These are phyloP conservation scores for Pythium insidiosum DNA, from an alignment of 352 stramenopile species.

Conservation along the genomic window DNA sequence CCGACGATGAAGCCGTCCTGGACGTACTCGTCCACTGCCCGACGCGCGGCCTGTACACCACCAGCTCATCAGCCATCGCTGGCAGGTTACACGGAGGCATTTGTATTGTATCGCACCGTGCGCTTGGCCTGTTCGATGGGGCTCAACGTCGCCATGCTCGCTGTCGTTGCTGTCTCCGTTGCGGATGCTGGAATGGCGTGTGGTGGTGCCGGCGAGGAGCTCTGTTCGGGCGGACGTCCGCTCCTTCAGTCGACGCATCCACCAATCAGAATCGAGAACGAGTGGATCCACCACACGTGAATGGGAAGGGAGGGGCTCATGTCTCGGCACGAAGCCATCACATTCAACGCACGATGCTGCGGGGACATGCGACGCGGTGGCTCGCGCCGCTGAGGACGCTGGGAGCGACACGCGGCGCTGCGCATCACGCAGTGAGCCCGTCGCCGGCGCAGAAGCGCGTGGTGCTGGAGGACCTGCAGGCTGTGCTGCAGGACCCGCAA, in stretches of 20 bases:
- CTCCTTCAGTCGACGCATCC: no score
- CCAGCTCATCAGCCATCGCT: neutral
- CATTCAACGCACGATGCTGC: conserved; percentile 1
- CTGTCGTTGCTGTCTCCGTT: neutral
- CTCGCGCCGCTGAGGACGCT: neutral
- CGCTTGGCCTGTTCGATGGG: conserved; percentile 70
- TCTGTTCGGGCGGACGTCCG: no score
- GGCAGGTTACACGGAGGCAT: neutral
- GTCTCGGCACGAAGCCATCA: neutral
- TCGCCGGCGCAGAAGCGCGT: no score
- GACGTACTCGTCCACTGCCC: conserved; percentile 91
- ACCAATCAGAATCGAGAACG: conserved; percentile 6
- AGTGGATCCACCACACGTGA: conserved; percentile 10
- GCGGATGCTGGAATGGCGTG: neutral
- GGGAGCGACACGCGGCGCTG: neutral
- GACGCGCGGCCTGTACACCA: conserved; percentile 48
- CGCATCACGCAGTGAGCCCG: no score
- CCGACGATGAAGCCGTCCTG: conserved; percentile 94
- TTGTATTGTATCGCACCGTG: conserved; percentile 21
- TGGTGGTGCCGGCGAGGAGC: no score
- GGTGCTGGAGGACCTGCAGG: conserved; percentile 36
- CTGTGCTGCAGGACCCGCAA: conserved; percentile 24
- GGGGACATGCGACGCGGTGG: no score
- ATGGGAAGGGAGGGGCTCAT: conserved; percentile 1
- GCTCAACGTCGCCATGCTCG: conserved; percentile 23